phyloP scores from a whole-genome alignment of 345 rosid species.

The Brassica juncea region DNA sequence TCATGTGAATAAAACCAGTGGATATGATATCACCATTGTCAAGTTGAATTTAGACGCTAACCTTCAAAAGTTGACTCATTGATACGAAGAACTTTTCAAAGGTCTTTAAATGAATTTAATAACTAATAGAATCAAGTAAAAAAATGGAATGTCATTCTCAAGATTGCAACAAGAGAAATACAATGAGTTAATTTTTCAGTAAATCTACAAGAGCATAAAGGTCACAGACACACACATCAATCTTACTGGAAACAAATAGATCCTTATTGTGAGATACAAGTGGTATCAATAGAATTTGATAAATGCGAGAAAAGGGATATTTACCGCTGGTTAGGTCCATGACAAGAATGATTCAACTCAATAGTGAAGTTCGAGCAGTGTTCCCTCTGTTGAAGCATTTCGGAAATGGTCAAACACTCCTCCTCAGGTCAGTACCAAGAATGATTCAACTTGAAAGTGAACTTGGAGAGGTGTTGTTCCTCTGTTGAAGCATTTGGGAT shows the following conservation, averaged over 20 bases:
- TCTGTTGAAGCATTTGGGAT: conserved; percentile 51
- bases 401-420: conserved; percentile 10
- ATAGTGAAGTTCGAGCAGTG: conserved; percentile 44
- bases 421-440: conserved; percentile 12
- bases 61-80: conserved; percentile 8
- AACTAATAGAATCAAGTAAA: not conserved
- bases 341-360: conserved; percentile 39
- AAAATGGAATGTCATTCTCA: too few species aligned
- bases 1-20: not conserved
- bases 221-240: not conserved
- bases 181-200: conserved; percentile 4
- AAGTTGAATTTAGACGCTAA: conserved; percentile 29
- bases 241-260: conserved; percentile 13
- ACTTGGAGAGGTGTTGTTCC: conserved; percentile 42
- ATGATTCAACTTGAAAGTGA: conserved; percentile 47
- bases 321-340: conserved; percentile 25
- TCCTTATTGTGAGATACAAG: conserved; percentile 11
- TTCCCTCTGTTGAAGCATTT: conserved; percentile 47
- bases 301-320: conserved; percentile 6
- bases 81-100: conserved; percentile 1
- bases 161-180: not conserved
- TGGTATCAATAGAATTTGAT: conserved; percentile 21
- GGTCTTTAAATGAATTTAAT: not conserved
- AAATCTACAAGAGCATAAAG: conserved; percentile 22
- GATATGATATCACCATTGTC: not conserved